Evolutionary conservation across 2,329 filamentous ascomycete species (phyloP).

Genomic region (Chrysosporium queenslandicum): DNA sequence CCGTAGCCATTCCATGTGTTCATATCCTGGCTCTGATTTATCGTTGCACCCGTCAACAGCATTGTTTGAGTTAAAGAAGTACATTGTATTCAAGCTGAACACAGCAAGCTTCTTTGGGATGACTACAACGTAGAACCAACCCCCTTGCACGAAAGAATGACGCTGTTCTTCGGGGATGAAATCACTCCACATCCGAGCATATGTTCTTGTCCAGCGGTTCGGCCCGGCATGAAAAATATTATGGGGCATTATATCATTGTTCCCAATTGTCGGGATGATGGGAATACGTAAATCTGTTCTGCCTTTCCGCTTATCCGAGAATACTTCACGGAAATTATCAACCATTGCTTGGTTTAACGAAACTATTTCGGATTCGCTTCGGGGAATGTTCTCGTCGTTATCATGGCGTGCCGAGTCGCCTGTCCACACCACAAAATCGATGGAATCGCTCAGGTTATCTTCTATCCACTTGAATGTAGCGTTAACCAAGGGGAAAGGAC

Average conservation of each 20-base stretch:
- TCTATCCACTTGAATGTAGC: constrained; percentile 85
- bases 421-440: constrained; percentile 91
- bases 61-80: constrained; percentile 87
- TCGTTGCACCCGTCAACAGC: constrained; percentile 81
- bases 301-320: constrained; percentile 30
- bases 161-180: constrained; percentile 90
- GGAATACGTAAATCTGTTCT: constrained; percentile 56
- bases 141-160: constrained; percentile 82
- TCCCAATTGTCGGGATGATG: constrained; percentile 82
- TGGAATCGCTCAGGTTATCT: constrained; percentile 61
- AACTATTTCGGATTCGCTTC: constrained; percentile 65
- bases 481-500: constrained; percentile 68
- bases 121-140: constrained; percentile 91
- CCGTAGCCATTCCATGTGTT: constrained; percentile 92
- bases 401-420: constrained; percentile 85
- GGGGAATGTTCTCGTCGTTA: constrained; percentile 70
- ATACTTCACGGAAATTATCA: constrained; percentile 64
- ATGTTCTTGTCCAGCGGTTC: constrained; percentile 72
- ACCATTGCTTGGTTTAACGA: constrained; percentile 66
- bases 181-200: constrained; percentile 65
- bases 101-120: constrained; percentile 77
- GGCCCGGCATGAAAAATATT: constrained; percentile 83
- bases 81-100: constrained; percentile 91
- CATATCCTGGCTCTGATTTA: constrained; percentile 74
- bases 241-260: constrained; percentile 95